Evolutionary conservation across 345 rosid species (phyloP).

Genomic region (Gossypium thurberi): DNA sequence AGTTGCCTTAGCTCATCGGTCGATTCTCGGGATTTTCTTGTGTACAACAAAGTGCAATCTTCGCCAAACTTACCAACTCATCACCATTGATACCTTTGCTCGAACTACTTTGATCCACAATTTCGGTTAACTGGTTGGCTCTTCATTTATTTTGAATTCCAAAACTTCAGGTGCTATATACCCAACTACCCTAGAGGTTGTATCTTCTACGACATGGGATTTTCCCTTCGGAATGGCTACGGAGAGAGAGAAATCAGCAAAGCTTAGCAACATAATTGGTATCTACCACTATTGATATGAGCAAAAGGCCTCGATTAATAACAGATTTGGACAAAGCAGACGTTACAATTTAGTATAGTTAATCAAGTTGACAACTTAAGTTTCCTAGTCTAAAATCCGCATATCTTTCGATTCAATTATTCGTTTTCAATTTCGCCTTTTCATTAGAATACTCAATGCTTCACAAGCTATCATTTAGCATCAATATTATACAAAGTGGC

Average conservation of each 20-base stretch:
- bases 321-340: slow-evolving; percentile 1
- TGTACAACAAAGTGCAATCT: neutral
- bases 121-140: neutral
- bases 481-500: too few species aligned
- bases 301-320: slow-evolving; percentile 1
- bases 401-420: too few species aligned
- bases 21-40: neutral
- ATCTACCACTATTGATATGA: neutral
- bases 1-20: slow-evolving; percentile 5
- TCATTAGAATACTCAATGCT: too few species aligned
- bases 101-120: neutral
- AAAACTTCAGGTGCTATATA: neutral
- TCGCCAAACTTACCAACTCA: neutral
- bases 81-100: slow-evolving; percentile 5
- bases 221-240: neutral
- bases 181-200: neutral
- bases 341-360: too few species aligned
- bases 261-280: neutral
- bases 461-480: too few species aligned
- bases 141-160: neutral
- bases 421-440: too few species aligned
- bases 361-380: too few species aligned
- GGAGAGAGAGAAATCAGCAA: neutral
- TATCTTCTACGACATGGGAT: neutral
- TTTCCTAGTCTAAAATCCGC: rapidly evolving